Percentiles rank a stretch among this genome's conserved stretches.
Conservation (phyloP, 202 grass and related monocot genomes). For the Setaria italica region DNA sequence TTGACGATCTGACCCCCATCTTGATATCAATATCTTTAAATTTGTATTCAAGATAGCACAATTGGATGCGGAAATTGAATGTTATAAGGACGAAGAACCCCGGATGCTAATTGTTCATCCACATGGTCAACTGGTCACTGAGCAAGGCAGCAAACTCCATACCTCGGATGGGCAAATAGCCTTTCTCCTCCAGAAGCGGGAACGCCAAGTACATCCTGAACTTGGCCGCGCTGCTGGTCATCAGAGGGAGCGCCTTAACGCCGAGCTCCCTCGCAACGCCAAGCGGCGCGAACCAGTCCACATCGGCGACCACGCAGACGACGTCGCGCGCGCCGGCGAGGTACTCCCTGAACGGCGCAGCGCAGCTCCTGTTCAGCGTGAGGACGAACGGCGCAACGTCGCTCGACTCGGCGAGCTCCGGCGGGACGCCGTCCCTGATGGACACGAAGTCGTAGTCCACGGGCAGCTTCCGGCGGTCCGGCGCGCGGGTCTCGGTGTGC, state of each 20-base stretch:
- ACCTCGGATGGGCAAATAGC: not conserved
- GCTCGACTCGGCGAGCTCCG: not conserved
- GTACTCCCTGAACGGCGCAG: constrained; percentile 39
- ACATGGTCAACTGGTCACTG: too few relatives aligned
- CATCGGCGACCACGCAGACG: constrained; percentile 28
- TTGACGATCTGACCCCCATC: too few relatives aligned
- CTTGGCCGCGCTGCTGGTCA: constrained; percentile 41
- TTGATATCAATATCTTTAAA: too few relatives aligned
- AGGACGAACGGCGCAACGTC: not conserved
- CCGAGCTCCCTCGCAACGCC: constrained; percentile 41
- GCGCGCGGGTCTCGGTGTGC: constrained; percentile 35
- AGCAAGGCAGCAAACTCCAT: not conserved
- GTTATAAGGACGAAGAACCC: too few relatives aligned
- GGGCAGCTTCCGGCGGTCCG: constrained; percentile 4
- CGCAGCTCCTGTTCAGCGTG: not conserved
- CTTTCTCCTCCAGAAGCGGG: not conserved
- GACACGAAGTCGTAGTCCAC: not conserved
- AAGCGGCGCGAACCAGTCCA: constrained; percentile 41
- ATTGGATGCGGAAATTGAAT: too few relatives aligned
- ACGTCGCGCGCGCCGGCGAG: not conserved
- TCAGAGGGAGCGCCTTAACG: constrained; percentile 42
- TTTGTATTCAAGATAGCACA: too few relatives aligned
- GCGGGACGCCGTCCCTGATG: not conserved
- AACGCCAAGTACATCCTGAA: not conserved
- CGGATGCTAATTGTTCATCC: too few relatives aligned